These are phyloP conservation scores for Fusarium sp. DNA, from an alignment of 2,329 filamentous ascomycete species.

Conservation along the genomic window DNA sequence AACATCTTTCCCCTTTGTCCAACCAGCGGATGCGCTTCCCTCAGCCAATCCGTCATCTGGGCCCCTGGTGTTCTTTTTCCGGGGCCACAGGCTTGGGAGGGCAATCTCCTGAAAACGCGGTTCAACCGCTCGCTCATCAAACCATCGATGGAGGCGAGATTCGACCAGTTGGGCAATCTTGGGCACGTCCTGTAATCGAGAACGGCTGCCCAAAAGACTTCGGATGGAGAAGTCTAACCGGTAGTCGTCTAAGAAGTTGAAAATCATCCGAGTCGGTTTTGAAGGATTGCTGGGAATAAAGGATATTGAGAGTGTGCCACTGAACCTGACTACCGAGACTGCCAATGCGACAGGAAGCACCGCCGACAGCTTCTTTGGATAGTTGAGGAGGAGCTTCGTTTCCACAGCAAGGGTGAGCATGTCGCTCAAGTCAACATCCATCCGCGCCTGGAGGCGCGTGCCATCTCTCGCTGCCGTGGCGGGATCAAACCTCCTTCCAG, in stretches of 20 bases:
- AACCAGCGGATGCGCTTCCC: constrained; percentile 64
- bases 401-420: constrained; percentile 96
- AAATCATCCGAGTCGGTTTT: constrained; percentile 89
- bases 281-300: constrained; percentile 85
- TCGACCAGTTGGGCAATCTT: constrained; percentile 91
- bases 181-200: constrained; percentile 85
- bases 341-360: constrained; percentile 92
- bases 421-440: constrained; percentile 97
- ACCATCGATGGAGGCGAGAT: constrained; percentile 85
- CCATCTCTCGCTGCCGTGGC: constrained; percentile 72
- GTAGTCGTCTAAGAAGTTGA: constrained; percentile 94
- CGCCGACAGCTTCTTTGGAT: constrained; percentile 90
- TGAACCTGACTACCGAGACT: constrained; percentile 94
- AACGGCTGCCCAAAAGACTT: constrained; percentile 85
- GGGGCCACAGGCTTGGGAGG: constrained; percentile 85
- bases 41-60: constrained; percentile 73
- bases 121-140: constrained; percentile 89
- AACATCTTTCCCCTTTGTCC: constrained; percentile 68
- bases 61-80: constrained; percentile 86
- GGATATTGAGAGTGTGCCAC: constrained; percentile 92
- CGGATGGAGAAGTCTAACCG: constrained; percentile 86
- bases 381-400: constrained; percentile 94
- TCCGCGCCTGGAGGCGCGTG: constrained; percentile 88
- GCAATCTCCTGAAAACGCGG: constrained; percentile 91
- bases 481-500: constrained; percentile 66